Base-by-base conservation (phyloP, 225 moss, liverwort and hornwort species). In the Physcomitrellopsis africana region DNA sequence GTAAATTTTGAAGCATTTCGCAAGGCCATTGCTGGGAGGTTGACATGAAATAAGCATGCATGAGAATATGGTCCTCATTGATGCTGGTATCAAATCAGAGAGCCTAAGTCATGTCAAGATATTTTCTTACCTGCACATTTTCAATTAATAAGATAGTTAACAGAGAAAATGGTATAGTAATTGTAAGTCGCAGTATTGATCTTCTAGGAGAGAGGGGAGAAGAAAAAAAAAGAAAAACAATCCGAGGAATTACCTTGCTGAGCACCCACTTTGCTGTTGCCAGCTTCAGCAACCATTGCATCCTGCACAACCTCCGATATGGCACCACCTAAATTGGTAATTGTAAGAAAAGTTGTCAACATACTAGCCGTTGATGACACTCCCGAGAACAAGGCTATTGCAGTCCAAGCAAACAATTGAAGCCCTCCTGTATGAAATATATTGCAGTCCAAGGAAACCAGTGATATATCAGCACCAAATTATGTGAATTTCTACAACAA, bases 221-320 rank as follows among this genome's bases (percentile, higher is more conserved):
- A 22, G 20, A 64, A 1, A 0, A 15, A 6, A 55, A 55, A 18
- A 55, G 55, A 3, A 48, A 22, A 52, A 16, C 3, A 9, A 0
- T 48, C 27, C 11, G 37, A 19, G 32, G 7, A 11, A n/a, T 17
- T 57, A 84, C 86, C 86, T 81, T 70, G 77, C 52, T 77, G 81
- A 27, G 84, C 88, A 17, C 84, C 87, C 57, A 59, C 69, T 76
- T 86, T 85, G 72, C 85, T 89, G 81, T 93, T 93, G 10, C 87
- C 88, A 49, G 87, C 91, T 45, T 93, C 93, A 13, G 91, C 81
- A 16, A 93, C 84, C 75, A 93, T 87, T 15, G 93, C 93, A 72
- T 93, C 93, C 62, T 93, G 91, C 74, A 93, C 89, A 18, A 93
- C 93, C 73, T 91, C 93, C 2, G 91, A 79, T 41, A 93, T 88